These are phyloP conservation scores for Lepidium sativum DNA, from an alignment of 345 rosid genomes.

Conservation along the genomic window DNA sequence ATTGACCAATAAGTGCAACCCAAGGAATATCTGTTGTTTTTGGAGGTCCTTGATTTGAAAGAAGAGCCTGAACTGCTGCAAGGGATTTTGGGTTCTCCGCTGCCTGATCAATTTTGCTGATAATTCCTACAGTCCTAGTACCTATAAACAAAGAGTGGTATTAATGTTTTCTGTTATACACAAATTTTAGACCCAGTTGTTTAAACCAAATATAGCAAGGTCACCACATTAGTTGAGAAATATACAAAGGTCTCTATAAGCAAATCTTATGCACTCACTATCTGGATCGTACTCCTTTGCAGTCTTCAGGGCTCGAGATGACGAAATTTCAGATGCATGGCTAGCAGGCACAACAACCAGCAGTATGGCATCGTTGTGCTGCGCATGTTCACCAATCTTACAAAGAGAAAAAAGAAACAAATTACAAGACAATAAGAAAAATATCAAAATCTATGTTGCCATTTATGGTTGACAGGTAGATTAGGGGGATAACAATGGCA, in stretches of 20 bases:
- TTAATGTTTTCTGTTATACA: not conserved
- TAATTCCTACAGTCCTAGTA: conserved; percentile 88
- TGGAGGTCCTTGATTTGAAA: conserved; percentile 85
- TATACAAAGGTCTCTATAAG: not conserved
- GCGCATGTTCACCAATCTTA: conserved; percentile 64
- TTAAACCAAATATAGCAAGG: conserved; percentile 3
- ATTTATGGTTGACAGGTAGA: no score
- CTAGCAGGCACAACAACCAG: conserved; percentile 81
- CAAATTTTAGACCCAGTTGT: not conserved
- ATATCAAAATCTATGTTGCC: not conserved
- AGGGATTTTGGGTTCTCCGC: conserved; percentile 82
- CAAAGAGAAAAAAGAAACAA: not conserved
- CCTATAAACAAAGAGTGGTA: conserved; percentile 33
- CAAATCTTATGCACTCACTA: conserved; percentile 38
- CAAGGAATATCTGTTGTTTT: conserved; percentile 91
- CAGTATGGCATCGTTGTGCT: conserved; percentile 89
- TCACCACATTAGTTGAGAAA: not conserved
- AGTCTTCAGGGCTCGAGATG: conserved; percentile 73
- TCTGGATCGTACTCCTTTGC: conserved; percentile 91
- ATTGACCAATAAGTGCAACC: conserved; percentile 98
- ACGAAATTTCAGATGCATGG: conserved; percentile 85
- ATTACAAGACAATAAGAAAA: conserved; percentile 1
- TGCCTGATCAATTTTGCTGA: conserved; percentile 95
- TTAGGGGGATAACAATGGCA: no score
- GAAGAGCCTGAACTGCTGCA: conserved; percentile 93